Base-by-base conservation (phyloP, 2,329 filamentous ascomycete species). In the Monilinia vaccinii-corymbosi region DNA sequence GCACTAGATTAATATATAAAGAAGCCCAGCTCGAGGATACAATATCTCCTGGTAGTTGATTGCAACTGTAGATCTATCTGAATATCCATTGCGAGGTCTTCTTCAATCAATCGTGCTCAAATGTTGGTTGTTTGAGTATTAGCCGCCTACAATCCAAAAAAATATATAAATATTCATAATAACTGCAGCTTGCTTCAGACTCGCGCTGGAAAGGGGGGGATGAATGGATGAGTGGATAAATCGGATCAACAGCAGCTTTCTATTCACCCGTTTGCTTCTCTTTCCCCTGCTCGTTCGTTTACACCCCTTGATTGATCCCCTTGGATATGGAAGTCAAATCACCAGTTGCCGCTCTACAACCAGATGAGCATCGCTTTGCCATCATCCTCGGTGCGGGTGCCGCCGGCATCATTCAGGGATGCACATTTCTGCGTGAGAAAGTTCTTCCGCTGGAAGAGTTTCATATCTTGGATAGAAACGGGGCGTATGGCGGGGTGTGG, bases 321-420 rank as follows among this genome's bases (percentile, higher is more conserved):
- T 18, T 25, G 11, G 31, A 42, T 36, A 53, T 53, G 50, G 23
- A 34, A 13, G 40, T 21, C 5, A 18, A 42, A 21, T n/a, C 21
- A 6, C 36, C 50, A 40, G 32, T 28, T 28, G 6, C 4, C 18
- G 25, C 50, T 53, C 18, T 53, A 28, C 50, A 53, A 23, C 36
- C 50, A 42, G 50, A 53, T 25, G 50, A 53, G 6, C 50, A 53
- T 28, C 50, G 50, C 3, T 53, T 53, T 31, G 32, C 34, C 4
- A 23, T 53, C 13, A 42, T 53, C 13, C 21, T 53, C 2, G 50
- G 50, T 13, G 50, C 50, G 6, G 50, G 50, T 21, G 50, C 50
- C 18, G 50, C 50, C 10, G 50, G 50, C 31, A 53, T 53, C 36
- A n/a, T 53, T 44, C 50, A 53, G 44, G 50, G 50, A 23, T 53